phyloP scores from a whole-genome alignment of 2,329 filamentous ascomycete genomes.

The Lanzia echinophila region DNA sequence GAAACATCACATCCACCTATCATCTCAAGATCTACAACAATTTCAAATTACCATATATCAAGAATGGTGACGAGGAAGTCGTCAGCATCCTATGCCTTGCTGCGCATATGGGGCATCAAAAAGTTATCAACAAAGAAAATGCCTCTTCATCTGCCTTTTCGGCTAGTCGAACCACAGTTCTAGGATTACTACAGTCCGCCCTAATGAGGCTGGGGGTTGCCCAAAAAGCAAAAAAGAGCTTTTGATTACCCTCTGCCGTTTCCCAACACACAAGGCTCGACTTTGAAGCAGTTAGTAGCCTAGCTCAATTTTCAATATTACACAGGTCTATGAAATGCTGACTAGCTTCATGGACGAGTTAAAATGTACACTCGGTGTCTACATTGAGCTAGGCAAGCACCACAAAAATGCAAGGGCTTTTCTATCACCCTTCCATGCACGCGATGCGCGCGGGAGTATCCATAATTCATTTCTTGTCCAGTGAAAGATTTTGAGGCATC shows the following conservation, averaged over 20 bases:
- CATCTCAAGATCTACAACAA: not conserved
- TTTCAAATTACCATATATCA: not conserved
- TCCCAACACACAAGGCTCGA: constrained; percentile 3
- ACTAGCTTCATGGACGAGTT: not conserved
- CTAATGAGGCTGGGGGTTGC: constrained; percentile 5
- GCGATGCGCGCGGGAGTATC: not conserved
- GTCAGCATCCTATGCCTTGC: constrained; percentile 1
- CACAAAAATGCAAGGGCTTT: not conserved
- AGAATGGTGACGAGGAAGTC: not conserved
- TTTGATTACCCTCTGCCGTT: not conserved
- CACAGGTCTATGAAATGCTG: constrained; percentile 1
- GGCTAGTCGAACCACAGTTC: constrained; percentile 1
- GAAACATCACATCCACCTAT: too few relatives aligned
- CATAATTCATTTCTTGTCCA: not conserved
- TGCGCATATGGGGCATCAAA: constrained; percentile 3
- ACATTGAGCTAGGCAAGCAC: constrained; percentile 3
- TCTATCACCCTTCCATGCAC: constrained; percentile 4
- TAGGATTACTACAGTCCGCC: constrained; percentile 4
- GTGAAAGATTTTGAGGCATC: not conserved
- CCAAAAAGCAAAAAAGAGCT: not conserved
- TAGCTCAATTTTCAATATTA: not conserved
- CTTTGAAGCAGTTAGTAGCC: not conserved
- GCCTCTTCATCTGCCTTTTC: constrained; percentile 1
- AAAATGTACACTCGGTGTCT: constrained; percentile 3
- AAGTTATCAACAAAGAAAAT: not conserved